Evolutionary conservation across 106 monocot species (phyloP), one percentile per base, ranked within the genome.

Genomic region (Dioscorea dumetorum): DNA sequence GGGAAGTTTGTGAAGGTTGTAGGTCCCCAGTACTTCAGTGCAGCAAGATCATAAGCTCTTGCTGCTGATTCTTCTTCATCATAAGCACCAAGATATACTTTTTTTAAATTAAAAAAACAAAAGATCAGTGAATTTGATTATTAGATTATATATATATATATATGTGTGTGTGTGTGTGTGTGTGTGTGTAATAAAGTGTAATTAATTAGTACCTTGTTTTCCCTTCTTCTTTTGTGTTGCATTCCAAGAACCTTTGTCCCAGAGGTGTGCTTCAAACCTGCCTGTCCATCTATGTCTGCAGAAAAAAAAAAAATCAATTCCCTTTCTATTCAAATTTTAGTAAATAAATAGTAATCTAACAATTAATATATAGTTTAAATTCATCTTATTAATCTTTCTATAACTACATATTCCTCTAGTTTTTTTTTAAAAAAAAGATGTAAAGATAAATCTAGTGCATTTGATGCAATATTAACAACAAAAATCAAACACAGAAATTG

Each of bases 1-100:
- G 90, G 90, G 51, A 90, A 90, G 61, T 90, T 90, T 0, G 86
- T 73, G 22, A 78, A 66, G 57, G 85, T 68, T 4, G 74, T 74
- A 7, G 62, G 63, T 18, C 90, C 90, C 90, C 90, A 86, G 61
- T 83, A 90, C 33, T 86, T 90, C 33, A 90, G 80, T 7, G 86
- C 83, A 11, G 90, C 90, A 32, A 90, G 83, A 73, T 86, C 86
- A 62, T 83, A 90, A 10, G 86, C 81, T 17, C 62, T 75, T 17
- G 86, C 90, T 18, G 90, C 90, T 34, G 82, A 79, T 61, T 80
- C 83, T 62, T 90, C 90, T 12, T 81, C 78, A 71, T 83, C 86
- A 62, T 86, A 90, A n/a, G 86, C 90, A 32, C 90, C 90, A 41
- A 41, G 41, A 41, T 41, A 41, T 0, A 41, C 41, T 41, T 41